Conservation (phyloP, 495 filamentous ascomycete species). For the Aspergillus baeticus region DNA sequence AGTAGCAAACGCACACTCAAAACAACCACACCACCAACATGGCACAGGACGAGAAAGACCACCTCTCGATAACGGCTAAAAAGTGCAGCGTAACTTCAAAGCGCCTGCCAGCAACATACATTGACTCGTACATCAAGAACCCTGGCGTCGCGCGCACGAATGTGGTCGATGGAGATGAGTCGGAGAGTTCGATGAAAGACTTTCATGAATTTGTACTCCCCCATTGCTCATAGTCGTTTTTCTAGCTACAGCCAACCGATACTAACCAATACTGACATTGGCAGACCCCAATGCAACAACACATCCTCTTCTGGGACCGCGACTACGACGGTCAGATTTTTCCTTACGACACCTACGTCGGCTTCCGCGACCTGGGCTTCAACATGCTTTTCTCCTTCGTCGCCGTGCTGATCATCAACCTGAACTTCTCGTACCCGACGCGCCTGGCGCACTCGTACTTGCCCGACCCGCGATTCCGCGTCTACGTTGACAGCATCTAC, state of each 20-base stretch:
- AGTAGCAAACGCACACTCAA: no score
- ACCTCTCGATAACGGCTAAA: not conserved
- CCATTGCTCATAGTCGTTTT: not conserved
- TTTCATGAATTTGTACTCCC: not conserved
- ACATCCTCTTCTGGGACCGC: constrained; percentile 52
- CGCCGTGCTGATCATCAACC: constrained; percentile 46
- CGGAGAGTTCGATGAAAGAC: not conserved
- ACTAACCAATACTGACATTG: not conserved
- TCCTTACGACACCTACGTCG: constrained; percentile 51
- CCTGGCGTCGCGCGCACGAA: not conserved
- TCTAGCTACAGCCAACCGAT: no score
- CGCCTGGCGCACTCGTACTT: constrained; percentile 27
- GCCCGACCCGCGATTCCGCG: constrained; percentile 51
- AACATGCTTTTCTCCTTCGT: constrained; percentile 43
- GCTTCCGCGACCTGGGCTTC: constrained; percentile 54
- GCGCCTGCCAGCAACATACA: not conserved
- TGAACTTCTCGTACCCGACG: constrained; percentile 52
- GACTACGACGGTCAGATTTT: constrained; percentile 52
- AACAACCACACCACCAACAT: no score
- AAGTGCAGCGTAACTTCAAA: not conserved
- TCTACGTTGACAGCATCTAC: constrained; percentile 50
- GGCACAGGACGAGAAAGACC: no score
- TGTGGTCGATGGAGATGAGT: not conserved
- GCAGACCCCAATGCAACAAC: constrained; percentile 49
- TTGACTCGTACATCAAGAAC: not conserved